Percentiles rank a stretch among this genome's conserved stretches.
Evolutionary conservation across 2,329 filamentous ascomycete genomes (phyloP).

Genomic region (Camillea tinctor): DNA sequence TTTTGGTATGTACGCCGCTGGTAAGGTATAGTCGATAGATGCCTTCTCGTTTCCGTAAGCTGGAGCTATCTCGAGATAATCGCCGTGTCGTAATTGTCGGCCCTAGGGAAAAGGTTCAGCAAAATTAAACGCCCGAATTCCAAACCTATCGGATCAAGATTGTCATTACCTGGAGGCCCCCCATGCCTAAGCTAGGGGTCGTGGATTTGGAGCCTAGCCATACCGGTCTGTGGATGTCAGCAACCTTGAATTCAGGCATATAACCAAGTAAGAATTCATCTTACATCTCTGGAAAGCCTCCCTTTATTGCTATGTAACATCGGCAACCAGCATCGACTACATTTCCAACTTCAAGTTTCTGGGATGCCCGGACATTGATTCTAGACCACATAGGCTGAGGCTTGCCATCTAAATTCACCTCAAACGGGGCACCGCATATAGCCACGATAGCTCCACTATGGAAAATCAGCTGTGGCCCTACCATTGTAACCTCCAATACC

Average conservation of each 20-base stretch:
- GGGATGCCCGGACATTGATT: conserved; percentile 23
- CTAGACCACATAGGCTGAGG: conserved; percentile 21
- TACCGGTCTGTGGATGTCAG: conserved; percentile 4
- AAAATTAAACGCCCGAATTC: conserved; percentile 1
- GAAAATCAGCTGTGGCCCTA: conserved; percentile 36
- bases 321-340: conserved; percentile 31
- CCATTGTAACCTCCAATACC: conserved; percentile 36
- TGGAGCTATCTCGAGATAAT: conserved; percentile 8
- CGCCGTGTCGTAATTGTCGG: conserved; percentile 12
- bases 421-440: conserved; percentile 31
- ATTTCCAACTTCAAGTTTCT: conserved; percentile 20
- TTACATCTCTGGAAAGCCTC: conserved; percentile 35
- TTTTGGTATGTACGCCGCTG: no score
- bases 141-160: not conserved
- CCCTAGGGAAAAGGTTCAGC: conserved; percentile 6
- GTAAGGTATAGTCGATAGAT: no score
- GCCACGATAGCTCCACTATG: conserved; percentile 33
- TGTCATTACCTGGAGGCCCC: conserved; percentile 18
- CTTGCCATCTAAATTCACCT: conserved; percentile 27
- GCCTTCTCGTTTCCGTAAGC: no score
- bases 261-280: conserved; percentile 34
- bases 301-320: conserved; percentile 36
- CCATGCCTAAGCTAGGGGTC: conserved; percentile 15
- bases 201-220: conserved; percentile 23
- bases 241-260: conserved; percentile 23